Conservation (phyloP, 2,329 filamentous ascomycete genomes). For the Aurifilum marmelostoma region DNA sequence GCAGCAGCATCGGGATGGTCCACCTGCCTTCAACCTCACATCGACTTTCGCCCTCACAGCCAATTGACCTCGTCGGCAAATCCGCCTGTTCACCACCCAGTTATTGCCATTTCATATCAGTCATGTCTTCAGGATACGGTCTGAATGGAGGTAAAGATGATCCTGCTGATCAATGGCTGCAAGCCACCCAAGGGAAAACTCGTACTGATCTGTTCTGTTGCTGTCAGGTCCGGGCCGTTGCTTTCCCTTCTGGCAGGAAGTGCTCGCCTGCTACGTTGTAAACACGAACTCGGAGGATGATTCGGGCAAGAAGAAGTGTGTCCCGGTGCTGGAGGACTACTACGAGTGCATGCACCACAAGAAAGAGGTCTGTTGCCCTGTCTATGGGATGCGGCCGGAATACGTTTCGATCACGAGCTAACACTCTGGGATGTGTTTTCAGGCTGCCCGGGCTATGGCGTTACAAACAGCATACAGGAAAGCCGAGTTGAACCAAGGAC, state of each 20-base stretch:
- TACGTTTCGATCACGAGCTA: conserved; percentile 9
- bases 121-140: conserved; percentile 32
- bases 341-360: conserved; percentile 98
- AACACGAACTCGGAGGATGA: conserved; percentile 81
- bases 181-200: conserved; percentile 30
- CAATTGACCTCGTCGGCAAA: conserved; percentile 21
- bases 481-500: conserved; percentile 71
- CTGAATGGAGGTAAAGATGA: conserved; percentile 47
- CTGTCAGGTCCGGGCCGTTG: conserved; percentile 70
- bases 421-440: conserved; percentile 22
- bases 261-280: conserved; percentile 96
- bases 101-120: conserved; percentile 19
- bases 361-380: conserved; percentile 77
- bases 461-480: conserved; percentile 87
- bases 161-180: conserved; percentile 23
- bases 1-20: background rate
- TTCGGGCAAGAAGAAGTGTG: conserved; percentile 85
- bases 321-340: conserved; percentile 88
- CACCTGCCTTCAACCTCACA: conserved; percentile 20
- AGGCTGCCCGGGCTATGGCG: conserved; percentile 78
- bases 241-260: conserved; percentile 99
- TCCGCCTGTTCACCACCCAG: conserved; percentile 3
- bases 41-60: conserved; percentile 21
- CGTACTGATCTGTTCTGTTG: conserved; percentile 16
- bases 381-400: no score